Base-by-base conservation (phyloP, 2,329 filamentous ascomycete species). In the Zasmidium angulare region DNA sequence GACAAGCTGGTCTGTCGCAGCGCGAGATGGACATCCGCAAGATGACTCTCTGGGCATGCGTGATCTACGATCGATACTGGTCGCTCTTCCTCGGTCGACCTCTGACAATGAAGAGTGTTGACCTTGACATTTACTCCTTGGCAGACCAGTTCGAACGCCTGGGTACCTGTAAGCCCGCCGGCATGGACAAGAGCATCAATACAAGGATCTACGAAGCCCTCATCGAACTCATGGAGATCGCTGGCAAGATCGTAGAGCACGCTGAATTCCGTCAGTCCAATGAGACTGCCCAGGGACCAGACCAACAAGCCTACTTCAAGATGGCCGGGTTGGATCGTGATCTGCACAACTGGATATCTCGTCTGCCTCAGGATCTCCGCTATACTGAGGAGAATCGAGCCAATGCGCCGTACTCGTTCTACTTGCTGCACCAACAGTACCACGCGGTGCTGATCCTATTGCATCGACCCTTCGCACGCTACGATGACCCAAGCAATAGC, bases 21-120 rank as follows among this genome's bases (percentile, higher is more conserved):
- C 51, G 64, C n/a, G 66, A 68, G 53, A 57, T 65, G 23, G 66
- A 68, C 50, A 66, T 69, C 19, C 47, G 67, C 11, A 49, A 60
- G n/a, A 68, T 68, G 63, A 68, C 67, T 17, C 51, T 69, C 11
- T 69, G 64, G 67, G 66, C 67, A 14, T 69, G 67, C 50, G 66
- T 69, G 12, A 65, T 69, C 10, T 69, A 66, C 49, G 67, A 69
- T 53, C 61, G 67, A 4, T 68, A 69, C 48, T 69, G 67, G 67
- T 64, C 63, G 12, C 57, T 69, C 2, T 68, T 69, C 29, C 64
- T 69, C 2, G 67, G 67, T 11, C 60, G 67, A 4, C 67, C 67
- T n/a, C 64, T 66, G 12, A 65, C 66, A 3, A 68, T 69, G 63
- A 69, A 68, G 53, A 66, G 63, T 48, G 59, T 60, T 2, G 67